These are phyloP conservation scores for Exserohilum rostratum DNA, from an alignment of 2,329 filamentous ascomycete genomes.

Conservation along the genomic window DNA sequence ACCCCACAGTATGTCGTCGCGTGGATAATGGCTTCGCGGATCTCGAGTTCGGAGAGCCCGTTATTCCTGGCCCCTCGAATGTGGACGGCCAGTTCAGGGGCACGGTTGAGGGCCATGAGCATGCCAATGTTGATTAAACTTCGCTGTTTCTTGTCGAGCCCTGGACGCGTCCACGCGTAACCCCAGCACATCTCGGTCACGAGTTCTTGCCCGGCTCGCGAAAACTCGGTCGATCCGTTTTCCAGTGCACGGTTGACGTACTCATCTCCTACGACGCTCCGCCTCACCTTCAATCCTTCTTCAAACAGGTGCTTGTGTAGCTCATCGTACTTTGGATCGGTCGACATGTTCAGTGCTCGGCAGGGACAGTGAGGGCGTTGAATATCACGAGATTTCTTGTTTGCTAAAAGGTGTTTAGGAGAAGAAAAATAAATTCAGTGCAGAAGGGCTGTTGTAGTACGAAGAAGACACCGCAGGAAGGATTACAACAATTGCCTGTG, in stretches of 20 bases:
- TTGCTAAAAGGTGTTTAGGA: background rate
- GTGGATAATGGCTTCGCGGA: slow-evolving; percentile 63
- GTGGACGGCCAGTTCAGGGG: slow-evolving; percentile 65
- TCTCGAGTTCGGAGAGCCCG: slow-evolving; percentile 65
- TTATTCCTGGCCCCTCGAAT: slow-evolving; percentile 69
- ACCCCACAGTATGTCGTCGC: slow-evolving; percentile 61
- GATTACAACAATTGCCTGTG: background rate
- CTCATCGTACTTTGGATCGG: slow-evolving; percentile 50
- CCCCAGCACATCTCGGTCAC: slow-evolving; percentile 71
- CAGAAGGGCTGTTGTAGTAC: background rate
- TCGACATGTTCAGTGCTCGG: slow-evolving; percentile 43
- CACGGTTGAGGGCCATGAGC: slow-evolving; percentile 66
- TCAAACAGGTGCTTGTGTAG: slow-evolving; percentile 64
- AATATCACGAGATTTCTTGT: background rate
- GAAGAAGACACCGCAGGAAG: background rate
- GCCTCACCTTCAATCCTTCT: slow-evolving; percentile 65
- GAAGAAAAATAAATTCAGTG: no score
- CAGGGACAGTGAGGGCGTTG: background rate
- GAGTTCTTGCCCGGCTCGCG: slow-evolving; percentile 65
- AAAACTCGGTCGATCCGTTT: slow-evolving; percentile 65
- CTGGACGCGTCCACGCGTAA: slow-evolving; percentile 67
- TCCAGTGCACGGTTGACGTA: slow-evolving; percentile 65
- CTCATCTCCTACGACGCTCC: slow-evolving; percentile 64
- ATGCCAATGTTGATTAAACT: slow-evolving; percentile 69
- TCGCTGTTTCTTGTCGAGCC: slow-evolving; percentile 65